A percentile compares a stretch with the other conserved stretches of the same genome.
phyloP scores from a whole-genome alignment of 1,284 basidiomycete species.

The Phlebopus sp. region DNA sequence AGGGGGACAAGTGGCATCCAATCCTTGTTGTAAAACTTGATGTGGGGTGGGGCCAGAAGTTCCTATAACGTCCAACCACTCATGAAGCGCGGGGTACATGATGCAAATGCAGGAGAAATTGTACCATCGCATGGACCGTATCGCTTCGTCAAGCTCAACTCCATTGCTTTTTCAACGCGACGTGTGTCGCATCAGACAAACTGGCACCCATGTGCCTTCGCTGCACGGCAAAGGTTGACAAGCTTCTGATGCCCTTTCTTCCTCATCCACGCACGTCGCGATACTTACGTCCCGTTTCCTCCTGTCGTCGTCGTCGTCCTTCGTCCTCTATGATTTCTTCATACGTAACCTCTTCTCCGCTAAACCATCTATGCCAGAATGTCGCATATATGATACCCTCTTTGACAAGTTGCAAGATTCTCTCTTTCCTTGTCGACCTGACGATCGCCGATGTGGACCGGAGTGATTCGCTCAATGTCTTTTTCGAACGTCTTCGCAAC shows the following conservation, averaged over 20 bases:
- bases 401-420: constrained; percentile 1
- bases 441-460: neutral
- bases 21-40: constrained; percentile 14
- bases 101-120: constrained; percentile 12
- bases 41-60: constrained; percentile 10
- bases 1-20: constrained; percentile 5
- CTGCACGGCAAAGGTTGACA: constrained; percentile 1
- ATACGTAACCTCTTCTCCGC: constrained; percentile 1
- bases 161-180: constrained; percentile 3
- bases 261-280: neutral
- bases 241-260: constrained; percentile 4
- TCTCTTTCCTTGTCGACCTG: neutral
- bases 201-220: constrained; percentile 1
- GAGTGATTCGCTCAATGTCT: neutral
- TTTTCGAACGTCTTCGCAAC: neutral
- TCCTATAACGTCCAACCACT: constrained; percentile 14
- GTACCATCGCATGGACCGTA: constrained; percentile 18
- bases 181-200: constrained; percentile 10
- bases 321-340: constrained; percentile 3
- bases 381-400: constrained; percentile 7
- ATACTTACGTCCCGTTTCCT: neutral
- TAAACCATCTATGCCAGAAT: constrained; percentile 8
- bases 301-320: neutral
- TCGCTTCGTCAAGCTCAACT: constrained; percentile 16
- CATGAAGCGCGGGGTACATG: constrained; percentile 16